A percentile compares a stretch with the other conserved stretches of the same genome.
These are phyloP conservation scores for Globisporangium cylindrosporum DNA, from an alignment of 352 stramenopile genomes.

Conservation along the genomic window DNA sequence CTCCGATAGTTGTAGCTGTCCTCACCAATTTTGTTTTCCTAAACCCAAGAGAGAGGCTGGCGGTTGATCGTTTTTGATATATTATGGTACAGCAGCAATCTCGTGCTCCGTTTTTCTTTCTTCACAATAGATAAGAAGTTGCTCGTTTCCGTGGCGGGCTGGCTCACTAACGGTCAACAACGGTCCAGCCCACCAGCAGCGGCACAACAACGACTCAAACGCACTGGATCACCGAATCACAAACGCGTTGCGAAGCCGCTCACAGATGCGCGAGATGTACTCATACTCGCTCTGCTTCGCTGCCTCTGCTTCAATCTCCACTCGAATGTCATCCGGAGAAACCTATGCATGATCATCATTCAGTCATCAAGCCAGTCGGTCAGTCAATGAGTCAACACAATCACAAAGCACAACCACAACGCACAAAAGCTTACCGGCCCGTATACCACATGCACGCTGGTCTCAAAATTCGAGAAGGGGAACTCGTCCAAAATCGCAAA, in stretches of 20 bases:
- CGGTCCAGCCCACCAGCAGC: conserved; percentile 4
- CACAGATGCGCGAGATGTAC: conserved; percentile 57
- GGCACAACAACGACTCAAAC: conserved; percentile 15
- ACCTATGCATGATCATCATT: conserved; percentile 32
- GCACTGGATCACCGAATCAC: conserved; percentile 24
- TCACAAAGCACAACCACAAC: neutral
- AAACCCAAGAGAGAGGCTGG: conserved; percentile 11
- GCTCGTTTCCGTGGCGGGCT: neutral
- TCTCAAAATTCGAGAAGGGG: conserved; percentile 53
- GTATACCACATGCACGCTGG: conserved; percentile 35
- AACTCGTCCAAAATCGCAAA: conserved; percentile 48
- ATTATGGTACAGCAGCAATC: conserved; percentile 40
- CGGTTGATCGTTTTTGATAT: conserved; percentile 27
- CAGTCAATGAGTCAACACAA: neutral
- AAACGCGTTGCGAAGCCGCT: conserved; percentile 43
- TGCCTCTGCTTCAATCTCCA: conserved; percentile 42
- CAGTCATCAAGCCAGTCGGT: conserved; percentile 1
- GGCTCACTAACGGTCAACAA: conserved; percentile 7
- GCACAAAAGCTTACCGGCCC: conserved; percentile 40
- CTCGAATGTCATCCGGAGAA: conserved; percentile 37
- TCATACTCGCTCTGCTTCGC: conserved; percentile 36
- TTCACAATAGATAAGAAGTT: conserved; percentile 40
- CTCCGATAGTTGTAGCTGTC: neutral
- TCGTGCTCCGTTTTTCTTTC: conserved; percentile 3
- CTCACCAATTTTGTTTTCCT: neutral